phyloP scores from a whole-genome alignment of 2,329 filamentous ascomycete genomes.

The Epichloe festucae region DNA sequence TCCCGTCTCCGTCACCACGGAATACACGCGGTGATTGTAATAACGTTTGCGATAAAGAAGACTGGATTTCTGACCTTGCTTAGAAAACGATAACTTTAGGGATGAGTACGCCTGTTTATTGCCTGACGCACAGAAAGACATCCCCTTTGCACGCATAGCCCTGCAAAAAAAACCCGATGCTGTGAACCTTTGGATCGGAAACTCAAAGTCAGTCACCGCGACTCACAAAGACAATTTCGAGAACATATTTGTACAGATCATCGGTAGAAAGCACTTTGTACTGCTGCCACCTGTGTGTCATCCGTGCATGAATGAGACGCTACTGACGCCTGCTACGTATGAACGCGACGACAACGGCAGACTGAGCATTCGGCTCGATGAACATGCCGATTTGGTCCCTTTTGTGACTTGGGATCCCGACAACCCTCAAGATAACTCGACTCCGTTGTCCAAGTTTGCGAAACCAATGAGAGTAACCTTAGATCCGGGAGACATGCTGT shows the following conservation, averaged over 20 bases:
- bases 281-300: constrained; percentile 60
- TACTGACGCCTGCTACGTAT: constrained; percentile 47
- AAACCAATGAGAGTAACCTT: constrained; percentile 54
- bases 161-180: constrained; percentile 56
- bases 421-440: constrained; percentile 31
- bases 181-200: constrained; percentile 74
- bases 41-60: neutral
- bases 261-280: constrained; percentile 62
- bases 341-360: constrained; percentile 16
- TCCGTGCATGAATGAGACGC: constrained; percentile 53
- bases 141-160: constrained; percentile 63
- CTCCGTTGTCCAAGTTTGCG: constrained; percentile 46
- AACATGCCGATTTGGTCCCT: constrained; percentile 34
- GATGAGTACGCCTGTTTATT: constrained; percentile 57
- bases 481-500: constrained; percentile 65
- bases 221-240: constrained; percentile 78
- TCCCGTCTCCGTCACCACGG: neutral
- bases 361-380: constrained; percentile 23
- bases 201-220: constrained; percentile 54
- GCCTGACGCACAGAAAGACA: constrained; percentile 45
- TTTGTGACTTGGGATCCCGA: constrained; percentile 70
- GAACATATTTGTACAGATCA: constrained; percentile 68
- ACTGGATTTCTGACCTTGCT: neutral
- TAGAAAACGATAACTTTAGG: constrained; percentile 70
- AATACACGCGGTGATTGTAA: neutral